Base-by-base conservation (phyloP, 31 red algal genomes). In the Bonnemaisonia californica region DNA sequence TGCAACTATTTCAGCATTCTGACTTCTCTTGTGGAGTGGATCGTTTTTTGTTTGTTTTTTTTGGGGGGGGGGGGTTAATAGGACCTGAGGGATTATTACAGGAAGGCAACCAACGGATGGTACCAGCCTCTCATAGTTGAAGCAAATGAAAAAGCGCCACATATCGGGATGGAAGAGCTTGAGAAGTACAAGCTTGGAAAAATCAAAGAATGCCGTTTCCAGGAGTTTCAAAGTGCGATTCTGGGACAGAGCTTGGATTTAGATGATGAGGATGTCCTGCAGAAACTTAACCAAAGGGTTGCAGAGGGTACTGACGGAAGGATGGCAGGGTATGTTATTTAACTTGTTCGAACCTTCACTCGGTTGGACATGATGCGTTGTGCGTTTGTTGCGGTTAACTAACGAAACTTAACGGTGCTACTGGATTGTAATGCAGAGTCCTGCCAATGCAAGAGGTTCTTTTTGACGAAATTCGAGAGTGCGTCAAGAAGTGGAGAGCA, bases 11-110 rank as follows among this genome's bases (percentile, higher is more conserved):
- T n/a, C n/a, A n/a, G n/a, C n/a, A n/a, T n/a, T n/a, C n/a, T n/a
- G n/a, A n/a, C n/a, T n/a, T n/a, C n/a, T n/a, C n/a, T n/a, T n/a
- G n/a, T n/a, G n/a, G n/a, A n/a, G n/a, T n/a, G n/a, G n/a, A n/a
- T n/a, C n/a, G n/a, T n/a, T n/a, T n/a, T n/a, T n/a, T n/a, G n/a
- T n/a, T n/a, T n/a, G n/a, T n/a, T n/a, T n/a, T n/a, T n/a, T n/a
- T n/a, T n/a, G n/a, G n/a, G n/a, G n/a, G n/a, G n/a, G n/a, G n/a
- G n/a, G n/a, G n/a, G n/a, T n/a, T n/a, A n/a, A 59, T 41, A 79
- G 75, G 75, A 79, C n/a, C 61, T 79, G 31, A 61, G 41, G 58
- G n/a, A 31, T 3, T 79, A 63, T 34, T 79, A 41, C 57, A 41
- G 38, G 31, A 36, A 79, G 2, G 75, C 57, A 9, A 63, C 56